phyloP scores from a whole-genome alignment of 495 filamentous ascomycete genomes.

The Amniculicola lignicola region DNA sequence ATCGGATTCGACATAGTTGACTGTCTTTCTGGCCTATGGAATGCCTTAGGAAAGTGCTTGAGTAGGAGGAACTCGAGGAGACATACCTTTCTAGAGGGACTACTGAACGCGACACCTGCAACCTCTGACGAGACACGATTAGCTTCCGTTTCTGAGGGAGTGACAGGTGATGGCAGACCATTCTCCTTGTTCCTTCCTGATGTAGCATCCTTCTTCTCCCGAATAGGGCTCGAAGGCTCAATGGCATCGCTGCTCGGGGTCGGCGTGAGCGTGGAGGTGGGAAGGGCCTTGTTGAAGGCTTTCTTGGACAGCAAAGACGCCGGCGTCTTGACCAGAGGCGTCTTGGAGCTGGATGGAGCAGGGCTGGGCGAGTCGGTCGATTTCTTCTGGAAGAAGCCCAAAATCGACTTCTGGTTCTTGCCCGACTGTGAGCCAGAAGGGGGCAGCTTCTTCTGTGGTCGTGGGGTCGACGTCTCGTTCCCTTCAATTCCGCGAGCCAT shows the following conservation, averaged over 20 bases:
- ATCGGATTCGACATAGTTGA: slow-evolving; percentile 66
- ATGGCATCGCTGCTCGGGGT: slow-evolving; percentile 73
- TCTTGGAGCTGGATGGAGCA: slow-evolving; percentile 45
- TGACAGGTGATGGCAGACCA: slow-evolving; percentile 40
- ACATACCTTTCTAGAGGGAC: slow-evolving; percentile 59
- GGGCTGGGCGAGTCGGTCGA: slow-evolving; percentile 48
- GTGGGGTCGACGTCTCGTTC: slow-evolving; percentile 43
- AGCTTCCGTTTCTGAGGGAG: slow-evolving; percentile 40
- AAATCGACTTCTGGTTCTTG: slow-evolving; percentile 75
- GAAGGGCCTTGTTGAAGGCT: slow-evolving; percentile 32
- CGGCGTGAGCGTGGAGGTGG: slow-evolving; percentile 55
- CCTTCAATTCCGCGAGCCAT: slow-evolving; percentile 46
- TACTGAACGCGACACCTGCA: slow-evolving; percentile 46
- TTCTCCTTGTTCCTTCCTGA: slow-evolving; percentile 42
- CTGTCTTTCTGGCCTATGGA: slow-evolving; percentile 48
- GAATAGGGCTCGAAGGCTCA: slow-evolving; percentile 53
- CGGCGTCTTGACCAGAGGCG: slow-evolving; percentile 43
- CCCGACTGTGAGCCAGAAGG: slow-evolving; percentile 40
- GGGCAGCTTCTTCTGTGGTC: slow-evolving; percentile 36
- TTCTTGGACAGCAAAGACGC: slow-evolving; percentile 9
- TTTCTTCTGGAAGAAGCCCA: slow-evolving; percentile 81
- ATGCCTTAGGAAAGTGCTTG: not conserved
- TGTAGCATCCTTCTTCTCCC: slow-evolving; percentile 35
- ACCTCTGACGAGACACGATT: slow-evolving; percentile 39
- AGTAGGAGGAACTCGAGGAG: not conserved